A percentile compares a stretch with the other conserved stretches of the same genome.
Evolutionary conservation across 163 green algal species (phyloP).

Genomic region (Scenedesmus sp.): DNA sequence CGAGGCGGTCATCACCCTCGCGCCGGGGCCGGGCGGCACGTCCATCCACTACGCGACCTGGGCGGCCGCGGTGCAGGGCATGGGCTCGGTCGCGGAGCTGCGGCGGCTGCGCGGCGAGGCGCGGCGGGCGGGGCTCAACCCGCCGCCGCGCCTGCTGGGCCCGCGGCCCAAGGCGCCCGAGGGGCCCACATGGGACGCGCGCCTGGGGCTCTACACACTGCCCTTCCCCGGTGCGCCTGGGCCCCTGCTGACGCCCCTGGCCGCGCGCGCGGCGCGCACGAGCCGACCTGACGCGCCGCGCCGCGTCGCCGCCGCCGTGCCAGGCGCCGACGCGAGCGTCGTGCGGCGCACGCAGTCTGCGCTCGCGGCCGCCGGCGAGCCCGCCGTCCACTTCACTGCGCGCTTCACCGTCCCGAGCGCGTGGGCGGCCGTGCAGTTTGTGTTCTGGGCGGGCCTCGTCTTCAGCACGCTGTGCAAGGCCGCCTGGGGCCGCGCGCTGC

Average conservation of each 20-base stretch:
- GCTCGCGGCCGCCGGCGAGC: slow-evolving; percentile 45
- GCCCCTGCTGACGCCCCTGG: too few species aligned
- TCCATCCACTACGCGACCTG: slow-evolving; percentile 61
- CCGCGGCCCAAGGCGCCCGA: slow-evolving; percentile 36
- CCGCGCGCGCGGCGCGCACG: too few species aligned
- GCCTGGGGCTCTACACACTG: slow-evolving; percentile 33
- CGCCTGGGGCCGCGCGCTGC: slow-evolving; percentile 62
- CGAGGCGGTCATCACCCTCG: slow-evolving; percentile 51
- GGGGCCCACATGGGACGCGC: slow-evolving; percentile 19
- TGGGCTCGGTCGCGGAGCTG: slow-evolving; percentile 58
- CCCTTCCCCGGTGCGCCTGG: slow-evolving; percentile 49
- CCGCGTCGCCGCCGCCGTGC: neutral
- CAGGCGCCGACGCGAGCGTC: slow-evolving; percentile 75
- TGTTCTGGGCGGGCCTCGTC: slow-evolving; percentile 68
- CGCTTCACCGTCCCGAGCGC: slow-evolving; percentile 64
- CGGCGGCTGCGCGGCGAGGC: slow-evolving; percentile 47
- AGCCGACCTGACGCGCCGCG: neutral
- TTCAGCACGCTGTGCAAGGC: slow-evolving; percentile 51
- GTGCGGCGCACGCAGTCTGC: slow-evolving; percentile 64
- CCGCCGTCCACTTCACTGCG: slow-evolving; percentile 67
- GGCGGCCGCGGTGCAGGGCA: slow-evolving; percentile 70
- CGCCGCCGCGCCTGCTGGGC: slow-evolving; percentile 26
- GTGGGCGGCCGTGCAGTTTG: slow-evolving; percentile 54
- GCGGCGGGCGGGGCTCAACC: slow-evolving; percentile 9
- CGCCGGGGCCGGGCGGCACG: slow-evolving; percentile 33